Evolutionary conservation across 805 yeast species (phyloP), one percentile per base, ranked within the genome.

Genomic region (Nakazawaea pomicola): DNA sequence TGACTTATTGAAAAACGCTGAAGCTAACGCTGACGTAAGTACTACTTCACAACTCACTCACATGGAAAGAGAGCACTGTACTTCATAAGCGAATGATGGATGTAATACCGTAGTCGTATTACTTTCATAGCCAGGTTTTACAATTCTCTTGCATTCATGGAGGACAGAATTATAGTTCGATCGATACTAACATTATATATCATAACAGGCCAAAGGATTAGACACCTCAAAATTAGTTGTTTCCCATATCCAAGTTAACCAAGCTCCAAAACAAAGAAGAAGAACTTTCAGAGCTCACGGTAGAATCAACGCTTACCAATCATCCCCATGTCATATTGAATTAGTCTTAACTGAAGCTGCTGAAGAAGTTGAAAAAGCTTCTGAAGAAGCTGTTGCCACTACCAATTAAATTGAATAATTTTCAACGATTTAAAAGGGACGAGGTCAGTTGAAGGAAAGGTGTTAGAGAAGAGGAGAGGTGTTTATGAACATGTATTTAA

Each of bases 281-380:
- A 89, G 99, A 80, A 93, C 99, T 67, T 93, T 78, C 96, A 90
- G 99, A 84, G 99, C 99, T 64, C 98, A 91, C 84, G 99, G 99
- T 86, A 93, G 99, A 84, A 87, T 89, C 71, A 93, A 91, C 78
- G 95, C 96, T 64, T 93, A 89, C 93, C 95, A 89, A 79, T 87
- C 98, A 49, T 78, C 90, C 63, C 99, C 99, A 70, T 90, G 95
- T 65, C 99, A 93, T 86, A 91, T 93, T 70, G 99, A 93, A 81
- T 78, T 93, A 67, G 82, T 88, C 67, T 78, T 93, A 62, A 84
- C 96, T 65, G 99, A 93, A 82, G 86, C 81, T 73, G 93, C 77
- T 59, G 98, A 90, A 76, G 79, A 74, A 64, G 87, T 93, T 70
- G 89, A 82, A 65, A 93, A 91, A 83, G 89, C 98, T 64, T 70